Percentiles rank a stretch among this genome's conserved stretches.
phyloP scores from a whole-genome alignment of 495 filamentous ascomycete species.

The Lophiostoma macrostomum region DNA sequence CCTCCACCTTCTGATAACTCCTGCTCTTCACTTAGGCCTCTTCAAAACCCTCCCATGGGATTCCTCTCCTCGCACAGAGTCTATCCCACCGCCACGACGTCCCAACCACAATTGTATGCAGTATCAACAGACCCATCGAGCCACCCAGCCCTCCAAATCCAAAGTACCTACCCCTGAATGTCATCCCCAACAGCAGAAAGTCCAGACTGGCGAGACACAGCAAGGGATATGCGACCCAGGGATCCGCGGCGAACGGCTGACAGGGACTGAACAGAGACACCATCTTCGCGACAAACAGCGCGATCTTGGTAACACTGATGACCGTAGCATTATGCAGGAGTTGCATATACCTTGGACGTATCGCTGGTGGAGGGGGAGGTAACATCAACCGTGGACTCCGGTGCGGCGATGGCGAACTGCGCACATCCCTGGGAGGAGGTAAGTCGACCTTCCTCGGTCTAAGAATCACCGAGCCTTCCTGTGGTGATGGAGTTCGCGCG shows the following conservation, averaged over 20 bases:
- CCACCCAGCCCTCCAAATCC: conserved; percentile 17
- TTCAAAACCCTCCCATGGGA: neutral
- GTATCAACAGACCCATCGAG: conserved; percentile 12
- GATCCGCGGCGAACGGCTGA: conserved; percentile 56
- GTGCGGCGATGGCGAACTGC: conserved; percentile 15
- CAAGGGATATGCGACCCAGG: conserved; percentile 60
- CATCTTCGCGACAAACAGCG: conserved; percentile 47
- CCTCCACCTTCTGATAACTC: too few relatives aligned
- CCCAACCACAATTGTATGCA: conserved; percentile 28
- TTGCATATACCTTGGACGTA: conserved; percentile 35
- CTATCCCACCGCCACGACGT: conserved; percentile 18
- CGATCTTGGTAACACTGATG: conserved; percentile 25
- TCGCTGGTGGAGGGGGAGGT: conserved; percentile 27
- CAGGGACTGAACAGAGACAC: conserved; percentile 57
- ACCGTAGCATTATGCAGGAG: conserved; percentile 40
- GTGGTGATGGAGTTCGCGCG: conserved; percentile 10
- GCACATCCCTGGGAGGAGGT: conserved; percentile 5
- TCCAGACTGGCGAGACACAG: conserved; percentile 58
- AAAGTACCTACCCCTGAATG: conserved; percentile 21
- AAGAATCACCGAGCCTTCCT: conserved; percentile 32
- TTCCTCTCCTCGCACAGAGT: conserved; percentile 22
- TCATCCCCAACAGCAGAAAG: conserved; percentile 17
- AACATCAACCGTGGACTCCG: conserved; percentile 36
- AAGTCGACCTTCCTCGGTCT: conserved; percentile 33
- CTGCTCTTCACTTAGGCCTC: conserved; percentile 1